Conservation (phyloP, 1,284 basidiomycete species). For the Puccinia coronata region DNA sequence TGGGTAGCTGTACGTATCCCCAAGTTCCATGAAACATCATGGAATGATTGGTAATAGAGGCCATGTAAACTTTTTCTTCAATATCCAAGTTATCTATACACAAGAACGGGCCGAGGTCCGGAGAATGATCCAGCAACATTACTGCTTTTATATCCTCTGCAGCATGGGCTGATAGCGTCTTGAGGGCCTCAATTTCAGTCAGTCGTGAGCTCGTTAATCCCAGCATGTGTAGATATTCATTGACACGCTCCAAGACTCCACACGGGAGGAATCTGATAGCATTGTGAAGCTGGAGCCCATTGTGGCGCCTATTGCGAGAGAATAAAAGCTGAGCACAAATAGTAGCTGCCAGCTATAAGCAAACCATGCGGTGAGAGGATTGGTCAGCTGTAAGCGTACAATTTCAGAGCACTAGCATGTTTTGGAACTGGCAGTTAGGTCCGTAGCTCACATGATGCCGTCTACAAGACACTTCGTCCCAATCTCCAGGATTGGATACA, state of each 20-base stretch:
- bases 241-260: background rate
- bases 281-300: background rate
- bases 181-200: background rate
- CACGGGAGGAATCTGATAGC: background rate
- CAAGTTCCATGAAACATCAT: slow-evolving; percentile 7
- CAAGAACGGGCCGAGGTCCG: background rate
- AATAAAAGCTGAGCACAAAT: background rate
- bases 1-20: background rate
- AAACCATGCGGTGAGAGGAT: no score
- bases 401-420: background rate
- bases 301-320: background rate
- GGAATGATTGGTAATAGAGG: background rate
- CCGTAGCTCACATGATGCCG: no score
- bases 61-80: background rate
- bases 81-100: background rate
- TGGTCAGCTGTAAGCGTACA: no score
- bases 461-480: background rate
- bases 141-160: background rate
- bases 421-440: no score
- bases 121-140: background rate
- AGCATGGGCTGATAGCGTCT: background rate
- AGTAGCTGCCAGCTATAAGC: background rate
- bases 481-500: background rate
- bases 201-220: background rate
- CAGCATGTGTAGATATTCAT: background rate